Conservation (phyloP, 257 asterid genomes). For the Agastache rugosa region DNA sequence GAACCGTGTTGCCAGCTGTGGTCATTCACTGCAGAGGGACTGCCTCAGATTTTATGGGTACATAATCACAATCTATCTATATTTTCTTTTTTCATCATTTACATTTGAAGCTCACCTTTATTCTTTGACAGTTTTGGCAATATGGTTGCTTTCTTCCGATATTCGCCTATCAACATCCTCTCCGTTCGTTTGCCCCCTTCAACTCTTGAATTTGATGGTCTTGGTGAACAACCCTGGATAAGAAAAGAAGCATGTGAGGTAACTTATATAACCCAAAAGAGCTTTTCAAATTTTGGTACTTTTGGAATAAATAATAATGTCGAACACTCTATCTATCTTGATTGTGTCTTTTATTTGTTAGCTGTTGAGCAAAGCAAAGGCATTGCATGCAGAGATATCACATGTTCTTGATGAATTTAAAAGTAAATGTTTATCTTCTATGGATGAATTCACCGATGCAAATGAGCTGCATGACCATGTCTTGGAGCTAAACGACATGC, state of each 20-base stretch:
- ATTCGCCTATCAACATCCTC: constrained; percentile 80
- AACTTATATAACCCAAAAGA: constrained; percentile 13
- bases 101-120: constrained; percentile 2
- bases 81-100: neutral
- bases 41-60: constrained; percentile 97
- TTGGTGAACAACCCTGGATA: constrained; percentile 68
- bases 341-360: constrained; percentile 41
- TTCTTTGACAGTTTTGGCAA: constrained; percentile 70
- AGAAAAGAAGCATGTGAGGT: constrained; percentile 83
- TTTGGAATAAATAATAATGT: neutral
- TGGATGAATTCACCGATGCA: constrained; percentile 55
- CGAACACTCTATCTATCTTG: neutral
- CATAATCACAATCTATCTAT: constrained; percentile 26
- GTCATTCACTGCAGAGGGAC: constrained; percentile 97
- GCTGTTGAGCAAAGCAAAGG: constrained; percentile 75
- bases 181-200: constrained; percentile 86
- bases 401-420: constrained; percentile 58
- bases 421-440: constrained; percentile 51
- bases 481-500: constrained; percentile 62
- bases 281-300: constrained; percentile 1
- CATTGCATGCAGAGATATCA: constrained; percentile 71
- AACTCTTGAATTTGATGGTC: constrained; percentile 69
- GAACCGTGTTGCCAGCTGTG: constrained; percentile 92
- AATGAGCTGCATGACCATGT: constrained; percentile 58
- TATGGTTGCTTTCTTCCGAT: constrained; percentile 89